Base-by-base conservation (phyloP, 2,329 filamentous ascomycete species). In the Xylaria hypoxylon region DNA sequence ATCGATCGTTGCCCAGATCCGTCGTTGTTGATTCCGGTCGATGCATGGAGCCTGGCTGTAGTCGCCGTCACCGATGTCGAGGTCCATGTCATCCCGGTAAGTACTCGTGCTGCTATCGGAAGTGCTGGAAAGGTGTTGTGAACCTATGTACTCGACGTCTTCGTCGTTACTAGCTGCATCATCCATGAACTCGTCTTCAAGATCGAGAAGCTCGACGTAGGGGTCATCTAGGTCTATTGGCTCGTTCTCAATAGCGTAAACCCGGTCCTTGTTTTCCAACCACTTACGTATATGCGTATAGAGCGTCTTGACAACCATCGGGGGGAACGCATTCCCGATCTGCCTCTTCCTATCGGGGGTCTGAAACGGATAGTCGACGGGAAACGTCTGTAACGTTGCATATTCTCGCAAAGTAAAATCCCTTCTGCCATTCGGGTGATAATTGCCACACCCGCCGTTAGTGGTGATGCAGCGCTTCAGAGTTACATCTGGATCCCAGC, bases 251-350 rank as follows among this genome's bases (percentile, higher is more conserved):
- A 56, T 7, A 26, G 69, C 17, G 38, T 50, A 64, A 19, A 83
- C 73, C 0, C 78, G 75, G 60, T 88, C 86, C 22, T 80, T 73
- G 1, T 75, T 68, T 15, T 85, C 74, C 1, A 88, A 73, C 78
- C 81, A 85, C 7, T 75, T 68, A 19, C 81, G 76, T 8, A 88
- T 71, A 55, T 86, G 83, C n/a, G 75, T 73, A 67, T 84, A 87
- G 0, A 88, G 72, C 0, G 83, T 77, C 28, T 79, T 78, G 2
- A 87, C 87, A 0, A 85, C 84, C 31, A 80, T 80, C 0, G 92
- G 87, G 0, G 93, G 91, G 17, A 95, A 93, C 0, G 92, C 92
- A 73, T 96, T 95, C 0, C 92, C 92, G 68, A 95, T 92, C 75
- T 94, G 91, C 68, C 82, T 85, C 70, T 85, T 85, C 17, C 87